Percentiles rank a stretch among this genome's conserved stretches.
These are phyloP conservation scores for Ascochyta rabiei DNA, from an alignment of 2,329 filamentous ascomycete species.

Conservation along the genomic window DNA sequence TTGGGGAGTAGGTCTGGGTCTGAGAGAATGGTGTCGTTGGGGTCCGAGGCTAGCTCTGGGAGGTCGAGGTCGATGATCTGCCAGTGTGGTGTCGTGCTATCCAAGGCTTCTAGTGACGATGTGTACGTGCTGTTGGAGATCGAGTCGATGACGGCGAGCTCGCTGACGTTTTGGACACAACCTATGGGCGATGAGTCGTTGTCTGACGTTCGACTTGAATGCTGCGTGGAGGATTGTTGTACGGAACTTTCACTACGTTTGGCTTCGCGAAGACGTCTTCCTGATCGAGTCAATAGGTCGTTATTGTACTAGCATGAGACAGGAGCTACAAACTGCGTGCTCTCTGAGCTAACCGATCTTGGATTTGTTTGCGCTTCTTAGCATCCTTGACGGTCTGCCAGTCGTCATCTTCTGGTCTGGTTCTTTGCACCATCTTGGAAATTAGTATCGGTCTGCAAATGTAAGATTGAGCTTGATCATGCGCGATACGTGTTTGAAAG, in stretches of 20 bases:
- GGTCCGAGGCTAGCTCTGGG: background rate
- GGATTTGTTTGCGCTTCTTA: constrained; percentile 49
- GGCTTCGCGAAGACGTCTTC: background rate
- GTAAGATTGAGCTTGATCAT: background rate
- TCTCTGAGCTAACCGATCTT: constrained; percentile 49
- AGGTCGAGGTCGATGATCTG: background rate
- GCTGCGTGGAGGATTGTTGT: background rate
- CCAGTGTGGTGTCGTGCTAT: background rate
- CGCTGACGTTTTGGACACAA: constrained; percentile 22
- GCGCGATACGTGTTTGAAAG: background rate
- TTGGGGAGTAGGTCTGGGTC: background rate
- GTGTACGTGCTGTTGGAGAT: background rate
- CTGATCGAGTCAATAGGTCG: background rate
- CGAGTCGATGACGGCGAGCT: background rate
- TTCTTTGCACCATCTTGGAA: constrained; percentile 28
- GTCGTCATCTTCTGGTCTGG: constrained; percentile 31
- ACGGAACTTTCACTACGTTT: background rate
- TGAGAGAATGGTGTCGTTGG: background rate
- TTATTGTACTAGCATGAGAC: too few relatives aligned
- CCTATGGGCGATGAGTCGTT: constrained; percentile 29
- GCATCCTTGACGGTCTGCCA: constrained; percentile 47
- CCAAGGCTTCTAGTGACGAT: too few relatives aligned
- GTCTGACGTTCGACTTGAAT: constrained; percentile 1
- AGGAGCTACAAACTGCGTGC: constrained; percentile 39
- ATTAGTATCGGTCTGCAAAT: background rate